phyloP scores from a whole-genome alignment of 2,329 filamentous ascomycete species.

The Metarhizium anisopliae region DNA sequence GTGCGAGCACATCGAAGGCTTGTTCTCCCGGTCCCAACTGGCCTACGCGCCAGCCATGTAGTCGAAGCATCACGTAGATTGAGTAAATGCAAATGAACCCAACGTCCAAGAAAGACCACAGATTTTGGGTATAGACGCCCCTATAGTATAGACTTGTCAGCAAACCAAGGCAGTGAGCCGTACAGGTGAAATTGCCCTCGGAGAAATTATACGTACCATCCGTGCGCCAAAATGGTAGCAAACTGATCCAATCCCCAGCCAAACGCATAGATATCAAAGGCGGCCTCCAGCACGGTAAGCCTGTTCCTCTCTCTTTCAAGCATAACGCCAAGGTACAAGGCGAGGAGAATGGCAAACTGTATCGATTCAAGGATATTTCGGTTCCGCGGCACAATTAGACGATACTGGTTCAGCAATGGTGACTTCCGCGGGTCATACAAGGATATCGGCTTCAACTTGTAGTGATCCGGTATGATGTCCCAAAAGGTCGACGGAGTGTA shows the following conservation, averaged over 20 bases:
- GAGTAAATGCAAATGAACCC: conserved; percentile 66
- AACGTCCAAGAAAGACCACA: conserved; percentile 83
- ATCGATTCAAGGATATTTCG: conserved; percentile 65
- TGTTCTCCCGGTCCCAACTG: conserved; percentile 47
- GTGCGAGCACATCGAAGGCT: conserved; percentile 68
- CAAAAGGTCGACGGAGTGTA: conserved; percentile 77
- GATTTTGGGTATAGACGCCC: conserved; percentile 78
- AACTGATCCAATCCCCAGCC: conserved; percentile 76
- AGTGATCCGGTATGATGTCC: conserved; percentile 77
- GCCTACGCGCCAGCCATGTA: conserved; percentile 50
- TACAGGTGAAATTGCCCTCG: background rate
- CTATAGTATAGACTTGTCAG: conserved; percentile 24
- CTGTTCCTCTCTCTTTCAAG: conserved; percentile 49
- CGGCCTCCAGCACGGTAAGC: conserved; percentile 50
- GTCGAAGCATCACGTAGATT: conserved; percentile 57
- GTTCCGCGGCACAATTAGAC: conserved; percentile 71
- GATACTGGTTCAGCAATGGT: conserved; percentile 74
- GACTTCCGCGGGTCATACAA: conserved; percentile 70
- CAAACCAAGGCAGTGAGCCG: background rate
- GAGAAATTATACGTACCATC: conserved; percentile 34
- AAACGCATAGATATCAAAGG: conserved; percentile 64
- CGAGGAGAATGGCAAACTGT: conserved; percentile 63
- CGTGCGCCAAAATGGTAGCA: conserved; percentile 67
- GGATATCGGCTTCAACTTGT: conserved; percentile 75
- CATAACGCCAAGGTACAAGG: conserved; percentile 67